Conservation (phyloP, 2,329 filamentous ascomycete species). For the Cercospora zeae-maydis region DNA sequence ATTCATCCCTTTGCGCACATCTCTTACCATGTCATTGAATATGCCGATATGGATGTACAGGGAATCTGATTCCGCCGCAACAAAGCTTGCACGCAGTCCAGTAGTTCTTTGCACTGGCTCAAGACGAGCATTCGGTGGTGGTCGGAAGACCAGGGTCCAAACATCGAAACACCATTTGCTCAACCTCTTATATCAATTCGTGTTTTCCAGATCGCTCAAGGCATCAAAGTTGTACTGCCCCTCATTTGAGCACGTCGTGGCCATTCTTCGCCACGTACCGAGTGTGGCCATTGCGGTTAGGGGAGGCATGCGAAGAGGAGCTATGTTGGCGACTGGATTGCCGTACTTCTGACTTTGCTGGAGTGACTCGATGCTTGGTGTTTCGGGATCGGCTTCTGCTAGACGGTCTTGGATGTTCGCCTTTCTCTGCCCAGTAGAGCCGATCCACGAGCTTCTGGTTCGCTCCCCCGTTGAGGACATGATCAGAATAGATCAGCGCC, state of each 20-base stretch:
- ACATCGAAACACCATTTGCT: too few relatives aligned
- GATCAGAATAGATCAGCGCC: conserved; percentile 37
- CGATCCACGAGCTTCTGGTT: conserved; percentile 33
- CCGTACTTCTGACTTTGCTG: not conserved
- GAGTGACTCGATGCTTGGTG: not conserved
- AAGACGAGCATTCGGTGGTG: not conserved
- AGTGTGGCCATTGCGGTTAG: not conserved
- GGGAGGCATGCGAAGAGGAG: not conserved
- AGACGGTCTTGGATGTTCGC: conserved; percentile 1
- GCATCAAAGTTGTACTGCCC: not conserved
- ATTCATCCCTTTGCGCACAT: not conserved
- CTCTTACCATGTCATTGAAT: not conserved
- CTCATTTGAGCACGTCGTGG: not conserved
- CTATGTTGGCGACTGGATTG: not conserved
- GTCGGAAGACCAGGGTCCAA: not conserved
- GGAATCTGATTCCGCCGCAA: too few relatives aligned
- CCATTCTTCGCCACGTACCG: conserved; percentile 4
- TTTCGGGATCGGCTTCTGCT: not conserved
- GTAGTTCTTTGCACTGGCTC: too few relatives aligned
- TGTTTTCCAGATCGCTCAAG: too few relatives aligned
- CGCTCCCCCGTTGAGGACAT: conserved; percentile 39
- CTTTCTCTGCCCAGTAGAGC: conserved; percentile 30
- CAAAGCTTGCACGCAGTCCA: too few relatives aligned
- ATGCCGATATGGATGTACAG: too few relatives aligned
- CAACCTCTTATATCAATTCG: too few relatives aligned